These are phyloP conservation scores for Prunus campanulata DNA, from an alignment of 306 rosid species.

Conservation along the genomic window DNA sequence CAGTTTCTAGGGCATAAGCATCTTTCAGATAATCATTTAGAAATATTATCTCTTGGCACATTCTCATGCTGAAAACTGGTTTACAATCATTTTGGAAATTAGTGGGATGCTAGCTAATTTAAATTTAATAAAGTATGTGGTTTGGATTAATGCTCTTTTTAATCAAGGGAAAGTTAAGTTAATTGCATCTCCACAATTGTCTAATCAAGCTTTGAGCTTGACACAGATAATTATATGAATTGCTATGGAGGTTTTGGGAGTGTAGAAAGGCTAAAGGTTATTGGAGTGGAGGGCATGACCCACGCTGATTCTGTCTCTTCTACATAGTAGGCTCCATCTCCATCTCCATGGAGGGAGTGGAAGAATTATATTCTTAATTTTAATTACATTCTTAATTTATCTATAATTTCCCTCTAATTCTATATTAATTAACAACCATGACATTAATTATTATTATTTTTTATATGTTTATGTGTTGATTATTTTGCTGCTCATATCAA, in stretches of 20 bases:
- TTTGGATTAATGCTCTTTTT: slow-evolving; percentile 33
- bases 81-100: slow-evolving; percentile 7
- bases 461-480: not conserved
- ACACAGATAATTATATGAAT: not conserved
- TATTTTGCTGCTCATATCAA: slow-evolving; percentile 9
- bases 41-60: slow-evolving; percentile 23
- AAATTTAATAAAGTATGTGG: slow-evolving; percentile 16
- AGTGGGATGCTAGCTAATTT: slow-evolving; percentile 14
- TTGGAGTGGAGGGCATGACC: slow-evolving; percentile 42
- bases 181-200: slow-evolving; percentile 35
- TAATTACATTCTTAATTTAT: too few relatives aligned
- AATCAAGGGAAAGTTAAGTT: slow-evolving; percentile 34
- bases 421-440: too few relatives aligned
- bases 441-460: too few relatives aligned
- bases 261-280: not conserved
- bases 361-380: slow-evolving; percentile 7
- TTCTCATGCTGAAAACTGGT: not conserved
- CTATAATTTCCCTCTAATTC: too few relatives aligned
- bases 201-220: slow-evolving; percentile 48
- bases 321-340: slow-evolving; percentile 27
- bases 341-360: slow-evolving; percentile 25
- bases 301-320: slow-evolving; percentile 44
- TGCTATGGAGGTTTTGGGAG: slow-evolving; percentile 8
- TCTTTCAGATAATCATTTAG: slow-evolving; percentile 4
- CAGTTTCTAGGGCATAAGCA: not conserved